Evolutionary conservation across 495 filamentous ascomycete species (phyloP), one percentile per base, ranked within the genome.

Genomic region (Daldinia vernicosa): DNA sequence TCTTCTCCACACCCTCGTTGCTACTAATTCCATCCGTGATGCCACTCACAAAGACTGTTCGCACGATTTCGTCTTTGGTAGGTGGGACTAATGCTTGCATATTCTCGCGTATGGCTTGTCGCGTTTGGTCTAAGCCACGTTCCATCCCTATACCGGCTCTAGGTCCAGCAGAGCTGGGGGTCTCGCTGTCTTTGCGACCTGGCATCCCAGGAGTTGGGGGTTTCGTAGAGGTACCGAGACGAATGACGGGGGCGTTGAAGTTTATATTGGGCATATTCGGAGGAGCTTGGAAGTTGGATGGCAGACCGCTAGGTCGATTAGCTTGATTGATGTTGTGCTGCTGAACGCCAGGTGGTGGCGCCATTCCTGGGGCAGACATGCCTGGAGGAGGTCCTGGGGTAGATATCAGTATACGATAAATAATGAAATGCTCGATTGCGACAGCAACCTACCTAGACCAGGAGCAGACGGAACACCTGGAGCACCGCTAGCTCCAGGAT

Each of bases 221-320:
- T 75, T 93, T 93, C 26, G 86, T 77, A 3, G 86, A 88, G 40
- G 87, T 85, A 9, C 95, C 95, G 37, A 99, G 85, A 26, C 95
- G 92, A 79, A 99, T 98, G 37, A 98, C 95, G 55, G 96, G 94
- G 19, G 95, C 96, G 77, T 91, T 95, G 81, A 98, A 97, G 82
- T 99, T 98, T 82, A 99, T 97, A 79, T 97, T 95, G 8, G 95
- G 94, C 85, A 98, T 91, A 76, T 95, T 97, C 47, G 93, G 83
- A 24, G 94, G 95, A 24, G 93, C 88, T 83, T 97, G 93, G 78
- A 98, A 98, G 77, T 90, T 91, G 32, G 91, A 83, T 62, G 92
- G 92, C 70, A 96, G 89, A 69, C 90, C 91, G 67, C 87, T 89
- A 71, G 91, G 92, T 82, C 92, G 89, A 79, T 89, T 90, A 80